Percentiles rank a stretch among this genome's conserved stretches.
Conservation (phyloP, 1,284 basidiomycete species). For the Limonomyces culmigenus region DNA sequence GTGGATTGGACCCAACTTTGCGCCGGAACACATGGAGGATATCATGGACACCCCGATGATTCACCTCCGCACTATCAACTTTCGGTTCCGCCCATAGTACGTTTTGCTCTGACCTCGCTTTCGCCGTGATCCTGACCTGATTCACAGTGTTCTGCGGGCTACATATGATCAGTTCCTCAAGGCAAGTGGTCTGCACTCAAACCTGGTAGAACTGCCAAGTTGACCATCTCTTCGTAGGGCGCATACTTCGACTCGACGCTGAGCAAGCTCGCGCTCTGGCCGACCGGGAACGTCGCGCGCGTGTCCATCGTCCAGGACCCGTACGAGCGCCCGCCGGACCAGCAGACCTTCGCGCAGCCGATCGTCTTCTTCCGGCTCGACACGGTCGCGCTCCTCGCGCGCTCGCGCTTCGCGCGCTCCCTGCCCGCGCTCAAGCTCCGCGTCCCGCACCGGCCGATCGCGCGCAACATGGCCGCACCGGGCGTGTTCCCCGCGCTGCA, state of each 20-base stretch:
- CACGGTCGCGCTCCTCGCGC: slow-evolving; percentile 24
- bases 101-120: slow-evolving; percentile 10
- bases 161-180: slow-evolving; percentile 56
- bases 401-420: slow-evolving; percentile 23
- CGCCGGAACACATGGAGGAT: slow-evolving; percentile 48
- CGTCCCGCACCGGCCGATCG: slow-evolving; percentile 39
- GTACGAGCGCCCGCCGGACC: slow-evolving; percentile 18
- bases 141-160: slow-evolving; percentile 40
- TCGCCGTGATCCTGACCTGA: slow-evolving; percentile 1
- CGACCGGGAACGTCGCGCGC: slow-evolving; percentile 20
- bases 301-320: slow-evolving; percentile 57
- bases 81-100: slow-evolving; percentile 58
- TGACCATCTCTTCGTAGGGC: slow-evolving; percentile 26
- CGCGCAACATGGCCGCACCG: slow-evolving; percentile 25
- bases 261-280: slow-evolving; percentile 37
- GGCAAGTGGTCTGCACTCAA: slow-evolving; percentile 14
- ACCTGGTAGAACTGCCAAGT: not conserved
- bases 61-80: slow-evolving; percentile 23
- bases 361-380: slow-evolving; percentile 56
- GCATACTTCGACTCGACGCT: slow-evolving; percentile 53
- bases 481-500: too few species aligned
- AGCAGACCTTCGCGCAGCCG: slow-evolving; percentile 45
- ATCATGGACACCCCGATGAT: slow-evolving; percentile 26
- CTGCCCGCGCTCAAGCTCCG: slow-evolving; percentile 35
- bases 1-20: slow-evolving; percentile 43